phyloP scores from a whole-genome alignment of 768 basidiomycete species.

The Phlebiopsis flavidoalba region DNA sequence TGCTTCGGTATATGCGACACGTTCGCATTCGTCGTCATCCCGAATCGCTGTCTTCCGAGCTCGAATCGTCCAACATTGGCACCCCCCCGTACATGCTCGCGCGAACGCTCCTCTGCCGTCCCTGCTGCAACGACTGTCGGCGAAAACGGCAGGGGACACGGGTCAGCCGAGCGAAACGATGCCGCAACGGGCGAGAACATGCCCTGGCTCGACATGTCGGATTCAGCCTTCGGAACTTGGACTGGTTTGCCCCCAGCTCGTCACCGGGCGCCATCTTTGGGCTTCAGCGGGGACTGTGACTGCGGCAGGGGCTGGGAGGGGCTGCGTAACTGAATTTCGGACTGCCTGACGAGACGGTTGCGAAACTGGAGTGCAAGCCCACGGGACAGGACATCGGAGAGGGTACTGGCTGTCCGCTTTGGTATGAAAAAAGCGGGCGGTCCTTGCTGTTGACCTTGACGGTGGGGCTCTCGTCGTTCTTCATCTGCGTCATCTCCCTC shows the following conservation, averaged over 20 bases:
- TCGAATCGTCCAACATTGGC: conserved; percentile 14
- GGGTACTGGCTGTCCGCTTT: too few relatives aligned
- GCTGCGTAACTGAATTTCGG: neutral
- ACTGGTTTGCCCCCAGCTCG: conserved; percentile 8
- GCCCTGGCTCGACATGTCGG: conserved; percentile 42
- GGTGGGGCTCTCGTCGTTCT: conserved; percentile 5
- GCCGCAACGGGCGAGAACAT: conserved; percentile 27
- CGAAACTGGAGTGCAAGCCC: too few relatives aligned
- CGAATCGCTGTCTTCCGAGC: conserved; percentile 24
- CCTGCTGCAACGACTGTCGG: neutral
- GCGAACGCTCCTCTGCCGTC: neutral
- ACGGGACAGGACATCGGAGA: too few relatives aligned
- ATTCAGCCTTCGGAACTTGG: conserved; percentile 42
- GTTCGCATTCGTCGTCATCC: conserved; percentile 20
- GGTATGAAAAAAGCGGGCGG: conserved; percentile 36
- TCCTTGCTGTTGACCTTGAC: neutral
- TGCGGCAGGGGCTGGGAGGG: conserved; percentile 21
- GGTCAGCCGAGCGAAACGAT: too few relatives aligned
- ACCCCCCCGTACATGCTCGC: conserved; percentile 17
- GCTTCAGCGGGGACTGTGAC: conserved; percentile 29
- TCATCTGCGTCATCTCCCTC: neutral
- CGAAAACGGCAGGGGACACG: neutral
- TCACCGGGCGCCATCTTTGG: conserved; percentile 19
- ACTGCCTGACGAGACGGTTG: conserved; percentile 38
- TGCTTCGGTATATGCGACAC: conserved; percentile 59